Base-by-base conservation (phyloP, 805 yeast species). In the Ogataea allantospora region DNA sequence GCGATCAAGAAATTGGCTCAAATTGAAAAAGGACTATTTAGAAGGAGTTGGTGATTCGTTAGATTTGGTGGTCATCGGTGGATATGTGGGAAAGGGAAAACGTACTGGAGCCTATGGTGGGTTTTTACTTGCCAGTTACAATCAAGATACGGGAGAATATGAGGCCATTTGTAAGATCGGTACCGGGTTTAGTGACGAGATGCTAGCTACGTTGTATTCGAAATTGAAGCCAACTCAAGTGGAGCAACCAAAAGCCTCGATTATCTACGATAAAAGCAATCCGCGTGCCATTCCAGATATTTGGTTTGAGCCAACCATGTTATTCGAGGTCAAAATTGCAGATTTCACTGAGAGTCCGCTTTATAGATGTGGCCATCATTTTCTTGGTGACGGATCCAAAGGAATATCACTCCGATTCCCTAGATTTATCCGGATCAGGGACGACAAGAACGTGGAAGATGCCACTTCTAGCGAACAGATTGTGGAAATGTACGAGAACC, bases 121-220 rank as follows among this genome's bases (percentile, higher is more conserved):
- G 2, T 93, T 89, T 55, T 62, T 93, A 26, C 68, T 93, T 34
- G 98, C 95, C 0, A 83, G 95, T 20, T 91, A 88, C 57, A 93
- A 93, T 54, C 80, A 79, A 39, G 96, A 91, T 41, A 76, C 88
- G 0, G 98, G 95, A 15, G 97, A 89, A 54, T 88, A 76, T 58
- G 98, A 93, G 61, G 85, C 97, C 0, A 83, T 95, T 27, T 93
- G 99, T 66, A 93, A 93, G 60, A 89, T 95, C 38, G 99, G 99
- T 32, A 93, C 99, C 0, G 99, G 99, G 0, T 93, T 93, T 56
- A 77, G 88, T 27, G 99, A 93, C 48, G 97, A 83, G 47, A 74
- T 80, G 54, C 69, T 93, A 40, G 77, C 77, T 23, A 63, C 63
- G 18, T 59, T 93, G 21, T 70, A 80, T 51, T 74, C 71, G 17